phyloP scores from a whole-genome alignment of 805 yeast species.

The Grigorovia jiainica region DNA sequence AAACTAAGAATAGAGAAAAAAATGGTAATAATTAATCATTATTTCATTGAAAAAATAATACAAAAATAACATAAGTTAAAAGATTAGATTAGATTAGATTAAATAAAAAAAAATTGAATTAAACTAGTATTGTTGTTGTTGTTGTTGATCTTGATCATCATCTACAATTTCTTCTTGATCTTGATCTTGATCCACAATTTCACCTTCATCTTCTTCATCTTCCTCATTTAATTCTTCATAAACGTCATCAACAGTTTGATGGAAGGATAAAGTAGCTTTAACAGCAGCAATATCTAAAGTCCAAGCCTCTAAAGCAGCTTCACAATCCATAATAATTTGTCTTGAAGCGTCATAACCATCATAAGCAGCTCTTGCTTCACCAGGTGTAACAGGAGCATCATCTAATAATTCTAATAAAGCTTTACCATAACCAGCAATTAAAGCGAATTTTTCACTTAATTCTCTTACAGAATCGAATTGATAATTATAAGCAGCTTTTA shows the following conservation, averaged over 20 bases:
- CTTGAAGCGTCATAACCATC: conserved; percentile 97
- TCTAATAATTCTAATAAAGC: conserved; percentile 91
- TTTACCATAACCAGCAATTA: conserved; percentile 98
- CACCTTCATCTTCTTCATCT: conserved; percentile 30
- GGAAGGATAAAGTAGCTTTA: conserved; percentile 84
- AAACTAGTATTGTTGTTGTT: conserved; percentile 3
- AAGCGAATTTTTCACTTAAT: conserved; percentile 89
- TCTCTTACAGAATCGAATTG: conserved; percentile 94
- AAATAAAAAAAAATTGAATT: too few relatives aligned
- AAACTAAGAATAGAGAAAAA: neutral
- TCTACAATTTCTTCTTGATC: conserved; percentile 6
- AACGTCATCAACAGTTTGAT: conserved; percentile 60
- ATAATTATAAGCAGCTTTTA: conserved; percentile 94
- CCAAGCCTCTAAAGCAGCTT: conserved; percentile 92
- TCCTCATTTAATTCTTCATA: conserved; percentile 41
- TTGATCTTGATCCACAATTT: conserved; percentile 9
- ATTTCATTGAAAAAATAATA: neutral
- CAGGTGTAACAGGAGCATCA: conserved; percentile 96
- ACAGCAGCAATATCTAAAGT: conserved; percentile 92
- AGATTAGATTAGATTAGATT: neutral
- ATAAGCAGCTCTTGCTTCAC: conserved; percentile 96
- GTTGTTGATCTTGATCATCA: conserved; percentile 4
- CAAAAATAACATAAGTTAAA: neutral
- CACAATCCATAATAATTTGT: conserved; percentile 96
- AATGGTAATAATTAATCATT: too few relatives aligned